These are phyloP conservation scores for Cordyceps tenuipes DNA, from an alignment of 2,329 filamentous ascomycete species.

Conservation along the genomic window DNA sequence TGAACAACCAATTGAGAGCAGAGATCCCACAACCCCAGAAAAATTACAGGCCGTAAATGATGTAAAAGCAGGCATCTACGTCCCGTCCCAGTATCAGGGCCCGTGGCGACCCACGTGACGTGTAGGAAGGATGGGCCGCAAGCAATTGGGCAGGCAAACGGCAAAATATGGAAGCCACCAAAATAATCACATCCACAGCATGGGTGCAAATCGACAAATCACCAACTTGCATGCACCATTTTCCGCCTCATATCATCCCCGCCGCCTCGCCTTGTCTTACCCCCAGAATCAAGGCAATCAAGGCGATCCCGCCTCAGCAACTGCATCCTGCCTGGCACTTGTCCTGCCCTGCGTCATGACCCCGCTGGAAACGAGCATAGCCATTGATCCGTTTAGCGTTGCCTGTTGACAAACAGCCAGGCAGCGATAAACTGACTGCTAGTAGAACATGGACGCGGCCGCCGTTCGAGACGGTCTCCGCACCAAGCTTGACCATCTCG, in stretches of 20 bases:
- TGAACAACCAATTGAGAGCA: not conserved
- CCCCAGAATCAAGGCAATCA: not conserved
- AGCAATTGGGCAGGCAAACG: conserved; percentile 5
- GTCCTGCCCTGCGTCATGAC: conserved; percentile 27
- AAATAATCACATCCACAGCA: not conserved
- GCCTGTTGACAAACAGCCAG: conserved; percentile 4
- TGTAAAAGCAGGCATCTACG: not conserved
- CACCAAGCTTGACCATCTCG: conserved; percentile 46
- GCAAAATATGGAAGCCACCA: conserved; percentile 1
- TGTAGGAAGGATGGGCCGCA: not conserved
- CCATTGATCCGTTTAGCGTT: conserved; percentile 7
- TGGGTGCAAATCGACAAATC: not conserved
- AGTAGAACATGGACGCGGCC: conserved; percentile 25
- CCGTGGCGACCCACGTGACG: conserved; percentile 10
- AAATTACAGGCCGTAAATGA: not conserved
- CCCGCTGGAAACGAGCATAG: conserved; percentile 20
- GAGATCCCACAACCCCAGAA: not conserved
- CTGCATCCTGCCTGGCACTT: conserved; percentile 5
- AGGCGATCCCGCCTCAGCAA: conserved; percentile 1
- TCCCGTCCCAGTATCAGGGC: too few relatives aligned
- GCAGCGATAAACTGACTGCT: too few relatives aligned
- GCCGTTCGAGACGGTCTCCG: conserved; percentile 44
- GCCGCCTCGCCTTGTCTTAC: too few relatives aligned
- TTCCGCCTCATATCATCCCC: not conserved
- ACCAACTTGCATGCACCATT: not conserved